Evolutionary conservation across 116 monocot genomes (phyloP).

Genomic region (Phalaenopsis hybrid): DNA sequence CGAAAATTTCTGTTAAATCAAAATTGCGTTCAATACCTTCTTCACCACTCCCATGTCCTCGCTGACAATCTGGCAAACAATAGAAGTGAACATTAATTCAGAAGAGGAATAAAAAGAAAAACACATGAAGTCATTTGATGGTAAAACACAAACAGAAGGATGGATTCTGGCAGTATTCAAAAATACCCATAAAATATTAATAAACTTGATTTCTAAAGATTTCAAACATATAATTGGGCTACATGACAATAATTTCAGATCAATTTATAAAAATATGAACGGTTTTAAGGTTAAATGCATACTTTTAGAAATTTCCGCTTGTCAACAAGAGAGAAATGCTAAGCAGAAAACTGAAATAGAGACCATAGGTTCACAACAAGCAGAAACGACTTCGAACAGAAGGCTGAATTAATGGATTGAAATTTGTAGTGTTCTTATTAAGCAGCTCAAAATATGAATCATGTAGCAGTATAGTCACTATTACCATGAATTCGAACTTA

Average conservation of each 20-base stretch:
- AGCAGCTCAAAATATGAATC: neutral
- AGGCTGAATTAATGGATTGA: neutral
- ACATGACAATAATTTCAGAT: neutral
- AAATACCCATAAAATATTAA: neutral
- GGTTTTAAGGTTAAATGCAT: neutral
- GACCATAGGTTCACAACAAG: neutral
- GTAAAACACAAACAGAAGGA: neutral
- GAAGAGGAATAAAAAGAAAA: neutral
- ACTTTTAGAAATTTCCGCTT: neutral
- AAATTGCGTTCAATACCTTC: constrained; percentile 41
- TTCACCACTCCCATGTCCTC: constrained; percentile 89
- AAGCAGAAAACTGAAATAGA: neutral
- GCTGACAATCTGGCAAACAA: constrained; percentile 56
- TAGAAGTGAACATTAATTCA: neutral
- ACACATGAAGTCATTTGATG: neutral
- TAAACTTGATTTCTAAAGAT: neutral
- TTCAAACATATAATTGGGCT: neutral
- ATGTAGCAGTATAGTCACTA: neutral
- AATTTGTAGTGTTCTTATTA: neutral
- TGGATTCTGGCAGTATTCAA: neutral
- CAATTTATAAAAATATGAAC: neutral
- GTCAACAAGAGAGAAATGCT: neutral
- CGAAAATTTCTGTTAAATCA: neutral
- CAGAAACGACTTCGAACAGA: neutral
- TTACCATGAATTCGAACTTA: neutral